Evolutionary conservation across 306 rosid genomes (phyloP).

Genomic region (Aeschynomene evenia): DNA sequence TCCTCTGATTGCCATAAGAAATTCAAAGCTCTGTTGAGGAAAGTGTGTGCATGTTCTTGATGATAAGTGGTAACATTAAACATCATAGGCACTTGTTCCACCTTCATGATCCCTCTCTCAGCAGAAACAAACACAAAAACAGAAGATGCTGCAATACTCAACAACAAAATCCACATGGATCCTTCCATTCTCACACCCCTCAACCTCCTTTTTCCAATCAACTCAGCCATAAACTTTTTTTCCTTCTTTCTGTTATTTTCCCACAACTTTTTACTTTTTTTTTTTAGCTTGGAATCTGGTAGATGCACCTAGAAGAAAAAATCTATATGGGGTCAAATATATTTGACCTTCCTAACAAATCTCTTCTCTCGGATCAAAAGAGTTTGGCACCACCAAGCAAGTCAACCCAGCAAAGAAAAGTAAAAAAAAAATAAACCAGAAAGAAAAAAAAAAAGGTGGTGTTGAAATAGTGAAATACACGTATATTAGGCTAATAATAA

Average conservation of each 20-base stretch:
- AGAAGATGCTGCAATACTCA: slow-evolving; percentile 35
- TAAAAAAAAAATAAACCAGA: not conserved
- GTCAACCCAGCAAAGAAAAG: not conserved
- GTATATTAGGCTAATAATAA: not conserved
- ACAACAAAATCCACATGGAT: slow-evolving; percentile 44
- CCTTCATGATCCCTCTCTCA: slow-evolving; percentile 49
- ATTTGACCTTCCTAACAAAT: not conserved
- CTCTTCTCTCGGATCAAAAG: not conserved
- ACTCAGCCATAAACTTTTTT: slow-evolving; percentile 18
- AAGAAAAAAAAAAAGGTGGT: not conserved
- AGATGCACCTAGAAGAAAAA: not conserved
- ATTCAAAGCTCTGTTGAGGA: slow-evolving; percentile 45
- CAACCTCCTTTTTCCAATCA: slow-evolving; percentile 37
- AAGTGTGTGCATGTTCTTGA: slow-evolving; percentile 19
- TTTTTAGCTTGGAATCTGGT: not conserved
- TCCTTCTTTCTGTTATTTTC: not conserved
- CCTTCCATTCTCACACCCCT: slow-evolving; percentile 44
- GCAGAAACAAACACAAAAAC: slow-evolving; percentile 54
- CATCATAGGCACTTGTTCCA: slow-evolving; percentile 33
- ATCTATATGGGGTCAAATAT: not conserved
- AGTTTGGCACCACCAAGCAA: not conserved
- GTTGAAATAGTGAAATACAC: not conserved
- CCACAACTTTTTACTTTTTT: not conserved
- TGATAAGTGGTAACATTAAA: slow-evolving; percentile 35
- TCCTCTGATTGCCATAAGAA: slow-evolving; percentile 70